Evolutionary conservation across 257 asterid genomes (phyloP), one percentile per base, ranked within the genome.

Genomic region (Solanum sejunctum): DNA sequence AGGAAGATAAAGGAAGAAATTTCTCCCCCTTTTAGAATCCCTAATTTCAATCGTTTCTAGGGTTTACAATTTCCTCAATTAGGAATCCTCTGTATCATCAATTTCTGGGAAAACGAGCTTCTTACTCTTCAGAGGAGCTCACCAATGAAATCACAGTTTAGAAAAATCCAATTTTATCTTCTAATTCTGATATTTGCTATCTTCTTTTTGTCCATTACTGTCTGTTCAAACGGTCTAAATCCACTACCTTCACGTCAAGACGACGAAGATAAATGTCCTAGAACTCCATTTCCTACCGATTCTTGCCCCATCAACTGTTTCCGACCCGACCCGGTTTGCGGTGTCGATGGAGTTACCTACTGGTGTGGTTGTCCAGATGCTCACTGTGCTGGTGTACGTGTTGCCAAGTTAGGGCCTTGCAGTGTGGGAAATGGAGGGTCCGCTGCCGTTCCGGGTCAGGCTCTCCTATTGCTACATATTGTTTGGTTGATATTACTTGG

Each of bases 321-420:
- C 91, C 94, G 98, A 12, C 90, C 98, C 64, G 97, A 94, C 83
- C 99, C 99, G 57, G 99, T 94, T 23, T 96, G 99, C 87, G 99
- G 98, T 16, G 92, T 84, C 20, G 94, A 96, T 77, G 98, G 98
- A 55, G 89, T 91, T 28, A 96, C 98, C 84, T 96, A 96, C 83
- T 96, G 99, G 99, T 96, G 99, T 87, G 99, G 99, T 72, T 96
- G 99, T 89, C 93, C 95, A 21, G 99, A 96, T 73, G 99, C 98
- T 16, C 92, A 88, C 54, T 96, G 99, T 86, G 93, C 93, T 23
- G 98, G 98, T 6, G 91, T 93, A 26, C 92, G 92, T 7, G 99
- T 94, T 64, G 90, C 88, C 69, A 93, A 93, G 84, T 12, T 89
- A 55, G 98, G 98, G 79, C 91, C 87, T 57, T 96, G 99, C 83